Base-by-base conservation (phyloP, 1,139 yeast species). In the Arxiozyma slooffiae region DNA sequence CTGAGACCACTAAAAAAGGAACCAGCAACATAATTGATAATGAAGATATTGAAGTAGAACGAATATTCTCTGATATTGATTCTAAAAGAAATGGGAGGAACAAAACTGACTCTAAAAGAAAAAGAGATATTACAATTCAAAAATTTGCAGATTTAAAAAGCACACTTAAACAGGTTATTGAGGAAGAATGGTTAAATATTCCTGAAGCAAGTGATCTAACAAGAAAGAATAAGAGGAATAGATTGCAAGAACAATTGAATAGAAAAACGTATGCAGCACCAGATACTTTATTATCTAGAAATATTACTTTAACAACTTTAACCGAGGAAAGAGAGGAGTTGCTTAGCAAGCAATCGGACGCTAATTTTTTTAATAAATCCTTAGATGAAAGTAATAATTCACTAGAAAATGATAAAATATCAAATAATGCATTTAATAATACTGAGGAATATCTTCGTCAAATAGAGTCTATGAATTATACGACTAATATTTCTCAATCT, bases 191-290 rank as follows among this genome's bases (percentile, higher is more conserved):
- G 98, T 76, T 78, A 3, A 74, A 72, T 55, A 64, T 92, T 6
- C 97, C 98, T 0, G 96, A 88, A 55, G 94, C 89, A 0, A 87
- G 89, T 1, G 98, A 92, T 67, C 71, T 86, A 59, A 92, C 98
- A 0, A 76, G 83, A 59, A 72, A 80, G 53, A 88, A 89, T 64
- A 88, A 89, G 60, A 71, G 97, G 51, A 71, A 77, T 48, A 71
- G 96, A 48, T 67, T 81, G 45, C 74, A 82, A 50, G 78, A 79
- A 48, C 85, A 82, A 60, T 78, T 73, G 61, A 80, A 79, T 52
- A 82, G 81, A 57, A 69, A 96, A 52, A 78, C 78, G 41, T 90
- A 88, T 64, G 88, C 96, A 16, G 87, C 85, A 4, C 95, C 97
- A 0, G 97, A 92, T 63, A 66, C 80, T 3, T 69, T 88, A 2